phyloP scores from a whole-genome alignment of 2,329 filamentous ascomycete species.

The Knoxdaviesia capensis region DNA sequence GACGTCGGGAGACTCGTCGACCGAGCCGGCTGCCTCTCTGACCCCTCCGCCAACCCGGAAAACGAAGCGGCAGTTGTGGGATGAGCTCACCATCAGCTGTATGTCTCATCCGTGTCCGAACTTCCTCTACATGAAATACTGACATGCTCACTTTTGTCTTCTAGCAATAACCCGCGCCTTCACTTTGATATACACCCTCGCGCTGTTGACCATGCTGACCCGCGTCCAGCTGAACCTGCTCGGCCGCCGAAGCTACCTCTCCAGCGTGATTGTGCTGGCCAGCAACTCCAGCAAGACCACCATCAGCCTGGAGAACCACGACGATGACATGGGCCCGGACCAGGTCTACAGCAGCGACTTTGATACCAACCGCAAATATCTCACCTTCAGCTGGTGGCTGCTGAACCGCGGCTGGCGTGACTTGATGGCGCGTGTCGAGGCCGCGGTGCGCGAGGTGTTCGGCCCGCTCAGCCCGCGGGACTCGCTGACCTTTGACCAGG shows the following conservation, averaged over 20 bases:
- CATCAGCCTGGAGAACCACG: constrained; percentile 83
- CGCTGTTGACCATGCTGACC: constrained; percentile 77
- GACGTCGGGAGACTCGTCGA: not conserved
- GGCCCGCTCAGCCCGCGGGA: constrained; percentile 77
- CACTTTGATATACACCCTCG: constrained; percentile 79
- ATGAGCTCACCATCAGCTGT: constrained; percentile 93
- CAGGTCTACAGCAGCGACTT: constrained; percentile 83
- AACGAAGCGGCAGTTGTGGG: constrained; percentile 89
- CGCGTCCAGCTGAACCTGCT: constrained; percentile 93
- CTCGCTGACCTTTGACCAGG: constrained; percentile 59
- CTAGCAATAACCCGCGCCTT: constrained; percentile 77
- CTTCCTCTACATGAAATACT: constrained; percentile 1
- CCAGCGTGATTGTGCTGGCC: constrained; percentile 80
- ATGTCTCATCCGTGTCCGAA: constrained; percentile 14
- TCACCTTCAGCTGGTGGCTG: constrained; percentile 97
- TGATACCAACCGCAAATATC: constrained; percentile 83
- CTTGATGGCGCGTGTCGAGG: constrained; percentile 60
- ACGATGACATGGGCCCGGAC: constrained; percentile 59
- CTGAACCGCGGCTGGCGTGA: constrained; percentile 78
- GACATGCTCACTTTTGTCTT: constrained; percentile 1
- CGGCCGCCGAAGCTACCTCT: constrained; percentile 84
- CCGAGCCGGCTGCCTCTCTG: not conserved
- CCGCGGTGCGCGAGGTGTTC: constrained; percentile 78
- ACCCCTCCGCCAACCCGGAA: constrained; percentile 27
- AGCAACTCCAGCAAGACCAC: constrained; percentile 51